Base-by-base conservation (phyloP, 805 yeast species). In the Ogataea pignaliae region DNA sequence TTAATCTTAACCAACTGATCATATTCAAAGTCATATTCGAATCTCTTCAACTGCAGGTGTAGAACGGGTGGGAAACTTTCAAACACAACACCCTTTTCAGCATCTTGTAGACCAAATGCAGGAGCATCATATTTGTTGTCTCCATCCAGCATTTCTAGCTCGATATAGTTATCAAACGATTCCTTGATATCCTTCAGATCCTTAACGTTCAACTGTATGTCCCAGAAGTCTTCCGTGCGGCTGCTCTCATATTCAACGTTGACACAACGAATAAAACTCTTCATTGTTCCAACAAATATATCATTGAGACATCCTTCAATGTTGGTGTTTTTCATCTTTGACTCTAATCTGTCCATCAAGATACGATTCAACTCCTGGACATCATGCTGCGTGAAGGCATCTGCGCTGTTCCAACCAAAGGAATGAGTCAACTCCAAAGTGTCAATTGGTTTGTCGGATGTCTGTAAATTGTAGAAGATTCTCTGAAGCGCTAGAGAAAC, bases 301-400 rank as follows among this genome's bases (percentile, higher is more conserved):
- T 87, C 84, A 57, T 79, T 85, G 44, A 93, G 65, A 37, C 80
- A 75, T 9, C 84, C 85, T 53, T 84, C 90, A 29, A 88, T 90
- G 0, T 73, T 68, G 0, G 97, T 85, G 6, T 89, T 90, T 57
- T 88, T 88, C 97, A 93, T 89, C 41, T 87, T 85, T 3, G 81
- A 72, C 63, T 93, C 99, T 36, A 93, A 72, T 52, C 84, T 80
- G 64, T 93, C 99, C 97, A 93, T 91, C 59, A 93, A 73, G 33
- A 93, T 89, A 55, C 99, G 81, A 61, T 90, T 89, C 61, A 93
- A 72, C 64, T 93, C 99, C 63, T 93, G 99, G 13, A 93, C 97
- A 62, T 93, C 99, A 65, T 93, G 98, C 66, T 93, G 99, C 2
- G 95, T 87, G 64, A 93, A 93, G 0, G 97, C 96, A 54, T 93